Evolutionary conservation across 768 basidiomycete genomes (phyloP), one percentile per base, ranked within the genome.

Genomic region (Ramaria sp.): DNA sequence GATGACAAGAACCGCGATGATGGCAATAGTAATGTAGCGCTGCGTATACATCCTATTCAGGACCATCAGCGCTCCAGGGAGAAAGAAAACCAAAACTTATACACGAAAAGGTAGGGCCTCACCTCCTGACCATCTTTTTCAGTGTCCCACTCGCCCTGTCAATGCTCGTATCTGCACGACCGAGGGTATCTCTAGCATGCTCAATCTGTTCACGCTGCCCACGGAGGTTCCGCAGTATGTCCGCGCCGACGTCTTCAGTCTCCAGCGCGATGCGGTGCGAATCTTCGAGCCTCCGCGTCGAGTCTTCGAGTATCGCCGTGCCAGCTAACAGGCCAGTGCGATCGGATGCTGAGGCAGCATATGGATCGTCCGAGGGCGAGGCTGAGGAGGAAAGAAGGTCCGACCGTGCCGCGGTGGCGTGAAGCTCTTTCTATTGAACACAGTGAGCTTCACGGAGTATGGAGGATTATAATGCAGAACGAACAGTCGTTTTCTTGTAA

Each of bases 111-210:
- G 38, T 22, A 27, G 34, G 13, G 47, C 71, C 83, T 60, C 67
- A 96, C 96, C 90, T 82, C 71, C 85, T 77, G 55, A 97, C 86
- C 95, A 98, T 98, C 69, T 87, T 85, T 73, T 86, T 95, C 49
- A 99, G 70, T 41, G 94, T 98, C 12, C 83, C 83, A 2, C 90
- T 85, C 27, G 96, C 95, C 37, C 88, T 78, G 67, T 94, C 91
- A 62, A 99, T 93, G 4, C 87, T 83, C 18, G 77, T 76, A 63
- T 97, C 94, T 32, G 95, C 93, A 4, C 6, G 13, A 64, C 84
- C 38, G 57, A 95, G 91, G 43, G 88, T 94, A 68, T 88, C 86
- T 62, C 95, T 72, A 24, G 95, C 79, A 65, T 94, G 87, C 72
- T 93, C 86, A 56, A 99, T 94, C 69, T 93, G 91, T 64, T 97